These are phyloP conservation scores for Entrophospora sp. DNA, from an alignment of 192 early-diverging fungal genomes.

Conservation along the genomic window DNA sequence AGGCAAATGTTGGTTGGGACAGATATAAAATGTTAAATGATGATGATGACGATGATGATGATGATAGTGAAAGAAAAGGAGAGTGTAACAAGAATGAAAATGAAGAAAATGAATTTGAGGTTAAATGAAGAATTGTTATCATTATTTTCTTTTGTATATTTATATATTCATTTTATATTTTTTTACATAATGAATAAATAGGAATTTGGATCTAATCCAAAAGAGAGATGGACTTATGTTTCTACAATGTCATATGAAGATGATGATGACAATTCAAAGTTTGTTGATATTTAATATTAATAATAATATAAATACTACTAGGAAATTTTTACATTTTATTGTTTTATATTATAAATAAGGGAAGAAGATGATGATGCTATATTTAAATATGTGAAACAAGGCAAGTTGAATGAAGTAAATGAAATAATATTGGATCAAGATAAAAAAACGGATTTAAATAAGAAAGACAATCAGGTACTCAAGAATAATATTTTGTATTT, in stretches of 20 bases:
- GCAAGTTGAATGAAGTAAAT: neutral
- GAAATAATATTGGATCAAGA: neutral
- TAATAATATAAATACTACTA: neutral
- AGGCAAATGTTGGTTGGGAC: constrained; percentile 13
- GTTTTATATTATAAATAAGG: neutral
- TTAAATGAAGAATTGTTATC: too few species aligned
- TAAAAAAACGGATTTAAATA: neutral
- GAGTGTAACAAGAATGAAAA: neutral
- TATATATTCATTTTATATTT: neutral
- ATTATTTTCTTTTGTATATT: too few species aligned
- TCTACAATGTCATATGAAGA: constrained; percentile 8
- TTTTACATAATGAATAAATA: neutral
- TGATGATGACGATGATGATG: constrained; percentile 22
- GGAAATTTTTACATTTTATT: neutral
- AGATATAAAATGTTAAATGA: constrained; percentile 13
- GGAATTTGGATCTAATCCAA: neutral
- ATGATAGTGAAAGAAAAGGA: constrained; percentile 26
- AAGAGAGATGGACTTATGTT: neutral
- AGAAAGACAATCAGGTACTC: neutral
- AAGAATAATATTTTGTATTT: neutral
- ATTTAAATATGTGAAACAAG: constrained; percentile 6
- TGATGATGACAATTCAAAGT: neutral
- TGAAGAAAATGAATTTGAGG: neutral
- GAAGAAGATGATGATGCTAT: constrained; percentile 7
- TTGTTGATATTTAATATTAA: neutral